These are phyloP conservation scores for Starmerella bombi DNA, from an alignment of 805 yeast species.

Conservation along the genomic window DNA sequence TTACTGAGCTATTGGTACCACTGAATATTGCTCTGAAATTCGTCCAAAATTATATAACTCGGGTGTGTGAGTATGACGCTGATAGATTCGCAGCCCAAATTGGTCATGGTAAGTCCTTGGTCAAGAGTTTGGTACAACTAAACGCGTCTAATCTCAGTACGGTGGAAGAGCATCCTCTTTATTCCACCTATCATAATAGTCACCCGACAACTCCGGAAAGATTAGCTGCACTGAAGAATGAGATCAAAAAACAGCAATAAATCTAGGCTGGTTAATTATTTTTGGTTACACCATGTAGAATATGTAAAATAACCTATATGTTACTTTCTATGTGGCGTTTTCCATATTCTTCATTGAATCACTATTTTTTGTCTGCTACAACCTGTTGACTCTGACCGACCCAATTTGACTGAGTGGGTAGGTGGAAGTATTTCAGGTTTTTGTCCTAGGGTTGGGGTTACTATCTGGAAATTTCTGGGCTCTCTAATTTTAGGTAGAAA, in stretches of 20 bases:
- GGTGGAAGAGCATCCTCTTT: conserved; percentile 82
- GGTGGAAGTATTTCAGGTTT: too few species aligned
- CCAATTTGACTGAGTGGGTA: too few species aligned
- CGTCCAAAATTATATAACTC: conserved; percentile 52
- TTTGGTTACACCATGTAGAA: too few species aligned
- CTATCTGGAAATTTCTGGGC: too few species aligned
- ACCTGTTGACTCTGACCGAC: too few species aligned
- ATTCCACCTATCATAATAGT: conserved; percentile 74
- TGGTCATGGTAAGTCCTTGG: conserved; percentile 58
- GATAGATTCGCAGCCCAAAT: conserved; percentile 68
- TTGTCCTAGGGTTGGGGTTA: too few species aligned
- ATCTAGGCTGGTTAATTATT: too few species aligned
- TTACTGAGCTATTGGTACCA: conserved; percentile 67
- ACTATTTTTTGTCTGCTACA: too few species aligned
- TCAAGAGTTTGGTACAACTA: conserved; percentile 58
- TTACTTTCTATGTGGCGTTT: too few species aligned
- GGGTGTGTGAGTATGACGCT: conserved; percentile 89
- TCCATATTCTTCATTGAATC: too few species aligned
- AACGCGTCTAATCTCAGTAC: conserved; percentile 71
- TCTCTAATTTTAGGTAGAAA: too few species aligned
- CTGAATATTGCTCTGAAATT: conserved; percentile 57
- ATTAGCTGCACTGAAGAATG: conserved; percentile 47
- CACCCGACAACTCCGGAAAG: conserved; percentile 92
- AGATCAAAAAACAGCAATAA: neutral
- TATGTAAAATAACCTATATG: too few species aligned